These are phyloP conservation scores for Naganishia liquefaciens DNA, from an alignment of 1,284 basidiomycete genomes.

Conservation along the genomic window DNA sequence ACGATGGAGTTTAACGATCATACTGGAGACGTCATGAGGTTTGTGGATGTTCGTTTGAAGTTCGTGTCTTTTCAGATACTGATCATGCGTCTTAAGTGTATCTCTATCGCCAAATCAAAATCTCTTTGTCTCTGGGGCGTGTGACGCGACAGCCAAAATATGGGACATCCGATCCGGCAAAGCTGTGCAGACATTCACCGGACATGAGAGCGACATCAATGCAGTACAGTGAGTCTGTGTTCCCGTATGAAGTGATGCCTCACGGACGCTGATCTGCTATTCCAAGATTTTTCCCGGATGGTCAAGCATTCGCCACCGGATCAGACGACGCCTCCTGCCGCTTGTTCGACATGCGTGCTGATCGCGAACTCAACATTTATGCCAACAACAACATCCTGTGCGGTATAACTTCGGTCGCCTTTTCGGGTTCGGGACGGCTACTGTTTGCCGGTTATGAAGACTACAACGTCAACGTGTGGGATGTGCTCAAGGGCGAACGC, in stretches of 20 bases:
- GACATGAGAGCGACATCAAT: conserved; percentile 99
- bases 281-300: conserved; percentile 94
- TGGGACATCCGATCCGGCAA: conserved; percentile 98
- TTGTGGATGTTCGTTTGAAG: conserved; percentile 37
- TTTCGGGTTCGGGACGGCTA: conserved; percentile 94
- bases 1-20: conserved; percentile 98
- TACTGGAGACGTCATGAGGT: conserved; percentile 99
- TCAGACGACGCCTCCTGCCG: conserved; percentile 99
- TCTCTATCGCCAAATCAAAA: conserved; percentile 93
- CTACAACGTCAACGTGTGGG: conserved; percentile 99
- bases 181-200: conserved; percentile 96
- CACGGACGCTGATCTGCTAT: conserved; percentile 33
- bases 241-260: not conserved
- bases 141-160: conserved; percentile 95
- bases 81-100: conserved; percentile 61
- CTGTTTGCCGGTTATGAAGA: conserved; percentile 99
- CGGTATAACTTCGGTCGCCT: conserved; percentile 97
- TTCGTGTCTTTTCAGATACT: conserved; percentile 31
- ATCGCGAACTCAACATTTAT: conserved; percentile 93
- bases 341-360: conserved; percentile 95
- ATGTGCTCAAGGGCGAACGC: conserved; percentile 95
- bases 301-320: conserved; percentile 96
- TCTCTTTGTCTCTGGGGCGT: conserved; percentile 96
- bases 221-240: conserved; percentile 78
- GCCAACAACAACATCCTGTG: conserved; percentile 98